Percentiles rank a stretch among this genome's conserved stretches.
Evolutionary conservation across 2,329 filamentous ascomycete genomes (phyloP).

Genomic region (Blumeria graminis): DNA sequence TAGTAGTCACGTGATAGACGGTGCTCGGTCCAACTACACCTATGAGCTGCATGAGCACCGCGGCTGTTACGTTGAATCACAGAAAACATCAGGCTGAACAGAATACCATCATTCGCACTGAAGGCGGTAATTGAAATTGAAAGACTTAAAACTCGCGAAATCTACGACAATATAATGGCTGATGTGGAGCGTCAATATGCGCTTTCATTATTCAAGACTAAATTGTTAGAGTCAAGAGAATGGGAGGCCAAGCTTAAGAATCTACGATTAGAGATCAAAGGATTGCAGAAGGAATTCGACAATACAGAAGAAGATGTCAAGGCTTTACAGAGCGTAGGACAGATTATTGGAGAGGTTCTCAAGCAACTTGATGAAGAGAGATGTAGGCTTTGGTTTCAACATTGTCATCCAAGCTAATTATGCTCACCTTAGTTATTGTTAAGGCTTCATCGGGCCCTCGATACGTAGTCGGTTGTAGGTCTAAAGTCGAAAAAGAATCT

Average conservation of each 20-base stretch:
- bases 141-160: too few relatives aligned
- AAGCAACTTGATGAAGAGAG: conserved; percentile 97
- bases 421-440: conserved; percentile 51
- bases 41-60: too few relatives aligned
- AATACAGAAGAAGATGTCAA: conserved; percentile 99
- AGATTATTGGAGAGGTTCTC: conserved; percentile 96
- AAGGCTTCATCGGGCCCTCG: conserved; percentile 92
- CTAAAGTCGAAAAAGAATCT: conserved; percentile 92
- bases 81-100: too few relatives aligned
- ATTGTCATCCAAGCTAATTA: conserved; percentile 6
- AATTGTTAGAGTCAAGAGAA: conserved; percentile 83
- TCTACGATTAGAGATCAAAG: conserved; percentile 86
- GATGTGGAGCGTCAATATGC: conserved; percentile 39
- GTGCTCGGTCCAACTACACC: too few relatives aligned
- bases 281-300: conserved; percentile 81
- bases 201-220: conserved; percentile 53
- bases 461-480: conserved; percentile 95
- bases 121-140: too few relatives aligned
- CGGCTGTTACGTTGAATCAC: too few relatives aligned
- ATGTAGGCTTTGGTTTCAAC: conserved; percentile 36
- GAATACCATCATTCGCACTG: too few relatives aligned
- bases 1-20: too few relatives aligned
- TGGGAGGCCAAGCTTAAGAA: conserved; percentile 97
- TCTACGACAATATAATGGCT: conserved; percentile 5
- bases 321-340: conserved; percentile 90